Evolutionary conservation across 441 rosid genomes (phyloP), one percentile per base, ranked within the genome.

Genomic region (Erysimum pusillum): DNA sequence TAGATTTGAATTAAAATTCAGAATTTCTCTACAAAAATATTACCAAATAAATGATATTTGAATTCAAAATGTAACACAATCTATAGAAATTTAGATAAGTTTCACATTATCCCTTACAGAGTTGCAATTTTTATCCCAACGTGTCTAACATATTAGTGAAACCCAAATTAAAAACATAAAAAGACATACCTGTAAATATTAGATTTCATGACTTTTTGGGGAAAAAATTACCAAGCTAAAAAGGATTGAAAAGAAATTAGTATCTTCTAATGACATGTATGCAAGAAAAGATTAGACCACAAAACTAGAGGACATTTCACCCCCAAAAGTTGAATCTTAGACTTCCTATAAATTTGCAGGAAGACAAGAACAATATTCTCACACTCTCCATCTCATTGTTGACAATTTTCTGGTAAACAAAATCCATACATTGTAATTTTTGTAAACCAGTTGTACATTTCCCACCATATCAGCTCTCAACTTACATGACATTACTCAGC

Each of bases 271-370:
- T 63, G 69, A 52, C 22, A 62, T 38, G 34, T 51, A 9, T 46
- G 10, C 20, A 36, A 6, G 9, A 60, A 7, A 60, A 60, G 51
- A 9, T 35, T 28, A 44, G 12, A 31, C 11, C 25, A 57, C 17
- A 44, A 32, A 32, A 45, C 9, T 17, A 14, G 35, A 70, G 10
- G 1, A 66, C 2, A 34, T 7, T 38, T 10, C 10, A 17, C 11
- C 54, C 22, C 12, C 18, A 36, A 22, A 67, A 22, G 38, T 38
- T 52, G 22, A 36, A 67, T 36, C 51, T 25, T 38, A 39, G 31
- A 51, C 41, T 62, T 39, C 76, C 59, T 73, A 73, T 73, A 73
- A 52, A 73, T 63, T 49, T 62, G 42, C 2, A 63, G 41, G 63
- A 39, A 63, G 62, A 52, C 25, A 39, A 39, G 63, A 51, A 39